Conservation (phyloP, 2,329 filamentous ascomycete genomes). For the Magnaporthiopsis incrustans region DNA sequence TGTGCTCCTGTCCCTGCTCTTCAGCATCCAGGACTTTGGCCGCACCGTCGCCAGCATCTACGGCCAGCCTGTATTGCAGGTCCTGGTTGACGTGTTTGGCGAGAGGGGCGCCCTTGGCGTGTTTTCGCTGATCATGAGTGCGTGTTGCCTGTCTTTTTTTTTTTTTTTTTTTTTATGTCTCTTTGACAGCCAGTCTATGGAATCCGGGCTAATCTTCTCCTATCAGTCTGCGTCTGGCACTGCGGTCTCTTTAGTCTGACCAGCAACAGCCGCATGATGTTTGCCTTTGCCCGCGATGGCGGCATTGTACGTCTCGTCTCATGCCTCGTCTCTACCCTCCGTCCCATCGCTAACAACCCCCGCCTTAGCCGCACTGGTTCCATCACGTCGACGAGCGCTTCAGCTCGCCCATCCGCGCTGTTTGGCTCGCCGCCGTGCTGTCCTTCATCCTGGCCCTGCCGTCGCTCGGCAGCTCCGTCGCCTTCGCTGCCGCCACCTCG, state of each 20-base stretch:
- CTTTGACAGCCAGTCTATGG: too few species aligned
- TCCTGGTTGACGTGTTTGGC: constrained; percentile 48
- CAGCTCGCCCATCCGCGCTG: constrained; percentile 40
- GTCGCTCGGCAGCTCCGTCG: constrained; percentile 44
- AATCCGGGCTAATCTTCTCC: too few species aligned
- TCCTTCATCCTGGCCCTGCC: constrained; percentile 48
- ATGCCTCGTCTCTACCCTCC: constrained; percentile 2
- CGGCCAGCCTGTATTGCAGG: constrained; percentile 48
- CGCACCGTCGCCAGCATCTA: constrained; percentile 34
- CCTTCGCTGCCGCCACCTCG: constrained; percentile 49
- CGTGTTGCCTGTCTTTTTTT: constrained; percentile 7
- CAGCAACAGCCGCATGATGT: constrained; percentile 51
- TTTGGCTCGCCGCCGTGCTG: constrained; percentile 47
- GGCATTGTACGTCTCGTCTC: constrained; percentile 30
- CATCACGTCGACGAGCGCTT: constrained; percentile 42
- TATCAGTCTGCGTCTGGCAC: constrained; percentile 49
- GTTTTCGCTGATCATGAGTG: constrained; percentile 43
- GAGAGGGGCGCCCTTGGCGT: constrained; percentile 46
- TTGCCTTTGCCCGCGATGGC: constrained; percentile 47
- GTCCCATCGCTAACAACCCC: background rate
- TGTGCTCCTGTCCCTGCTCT: constrained; percentile 47
- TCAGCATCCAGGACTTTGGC: constrained; percentile 50
- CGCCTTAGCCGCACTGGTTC: constrained; percentile 38
- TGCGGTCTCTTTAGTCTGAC: constrained; percentile 52
- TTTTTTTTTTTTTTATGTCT: too few species aligned